Evolutionary conservation across 2,329 filamentous ascomycete species (phyloP), one percentile per base, ranked within the genome.

Genomic region (Biscogniauxia mediterranea): DNA sequence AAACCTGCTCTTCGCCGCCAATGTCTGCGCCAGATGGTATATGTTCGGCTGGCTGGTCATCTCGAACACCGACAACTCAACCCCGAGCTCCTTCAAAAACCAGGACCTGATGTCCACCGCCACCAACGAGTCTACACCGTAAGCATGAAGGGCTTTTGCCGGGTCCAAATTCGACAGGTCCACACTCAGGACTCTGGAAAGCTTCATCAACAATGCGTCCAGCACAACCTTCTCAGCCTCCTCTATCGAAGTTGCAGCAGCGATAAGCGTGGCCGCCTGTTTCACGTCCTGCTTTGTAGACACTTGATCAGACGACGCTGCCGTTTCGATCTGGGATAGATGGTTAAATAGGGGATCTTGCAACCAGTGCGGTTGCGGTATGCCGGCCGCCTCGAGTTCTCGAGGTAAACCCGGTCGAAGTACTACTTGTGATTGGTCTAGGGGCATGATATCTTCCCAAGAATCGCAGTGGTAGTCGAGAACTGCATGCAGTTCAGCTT

Each of bases 61-160:
- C 38, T 71, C 68, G 56, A 72, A 70, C 13, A 72, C 62, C 19
- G 69, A 67, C 2, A 71, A 52, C 21, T 72, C 66, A 2, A 66
- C 66, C 38, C 64, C 61, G n/a, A 72, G 54, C 32, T 67, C 67
- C 57, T 66, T 70, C 20, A 65, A 51, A 21, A 70, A n/a, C 69
- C 69, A 70, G 2, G 67, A 59, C 17, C 68, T 62, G 50, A 71
- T 58, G 42, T 69, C 67, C 9, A 66, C 71, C 9, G 66, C 70
- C 17, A 70, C 67, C 46, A 71, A 56, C 54, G 69, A 71, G 61
- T 71, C 70, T 23, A 71, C 64, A 3, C 69, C 68, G 20, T 69
- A 69, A 0, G 67, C 57, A 52, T 70, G 61, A 2, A 71, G 59
- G 1, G 69, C 66, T 55, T 61, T 64, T 7, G 23, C 52, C 6